Conservation (phyloP, 1,284 basidiomycete species). For the Macrocystidia cucumis region DNA sequence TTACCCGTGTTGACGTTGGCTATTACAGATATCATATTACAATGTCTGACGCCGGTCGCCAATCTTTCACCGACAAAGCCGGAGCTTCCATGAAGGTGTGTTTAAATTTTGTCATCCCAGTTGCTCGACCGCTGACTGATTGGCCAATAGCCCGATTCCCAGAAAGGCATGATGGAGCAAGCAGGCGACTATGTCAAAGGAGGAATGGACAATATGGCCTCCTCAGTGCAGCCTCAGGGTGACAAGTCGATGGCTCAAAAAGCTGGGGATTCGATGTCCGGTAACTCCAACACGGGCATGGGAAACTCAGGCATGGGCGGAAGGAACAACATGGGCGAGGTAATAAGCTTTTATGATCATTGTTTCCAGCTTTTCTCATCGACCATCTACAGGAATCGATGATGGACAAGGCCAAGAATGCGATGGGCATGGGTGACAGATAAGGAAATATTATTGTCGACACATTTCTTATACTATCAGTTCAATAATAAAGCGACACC, state of each 20-base stretch:
- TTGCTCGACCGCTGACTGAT: constrained; percentile 1
- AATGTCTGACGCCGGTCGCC: constrained; percentile 40
- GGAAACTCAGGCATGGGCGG: too few species aligned
- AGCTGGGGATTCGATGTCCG: constrained; percentile 32
- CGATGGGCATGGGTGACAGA: constrained; percentile 35
- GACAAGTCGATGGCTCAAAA: constrained; percentile 38
- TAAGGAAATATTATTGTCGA: constrained; percentile 3
- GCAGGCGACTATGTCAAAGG: constrained; percentile 46
- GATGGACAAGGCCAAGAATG: constrained; percentile 41
- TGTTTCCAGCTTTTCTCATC: constrained; percentile 4
- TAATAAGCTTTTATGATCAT: constrained; percentile 10
- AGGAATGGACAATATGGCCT: constrained; percentile 29
- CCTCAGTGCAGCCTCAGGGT: constrained; percentile 36
- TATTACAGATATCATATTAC: too few species aligned
- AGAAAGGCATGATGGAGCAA: constrained; percentile 49
- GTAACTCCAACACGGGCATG: constrained; percentile 36
- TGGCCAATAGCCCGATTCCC: constrained; percentile 34
- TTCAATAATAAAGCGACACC: too few species aligned
- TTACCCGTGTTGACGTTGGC: too few species aligned
- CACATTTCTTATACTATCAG: neutral
- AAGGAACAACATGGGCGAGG: too few species aligned
- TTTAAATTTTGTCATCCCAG: neutral
- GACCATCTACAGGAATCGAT: constrained; percentile 26
- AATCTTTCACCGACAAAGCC: constrained; percentile 47
- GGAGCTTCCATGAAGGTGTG: constrained; percentile 35